Evolutionary conservation across 192 early-diverging fungal genomes (phyloP), one percentile per base, ranked within the genome.

Genomic region (Gigaspora rosea): DNA sequence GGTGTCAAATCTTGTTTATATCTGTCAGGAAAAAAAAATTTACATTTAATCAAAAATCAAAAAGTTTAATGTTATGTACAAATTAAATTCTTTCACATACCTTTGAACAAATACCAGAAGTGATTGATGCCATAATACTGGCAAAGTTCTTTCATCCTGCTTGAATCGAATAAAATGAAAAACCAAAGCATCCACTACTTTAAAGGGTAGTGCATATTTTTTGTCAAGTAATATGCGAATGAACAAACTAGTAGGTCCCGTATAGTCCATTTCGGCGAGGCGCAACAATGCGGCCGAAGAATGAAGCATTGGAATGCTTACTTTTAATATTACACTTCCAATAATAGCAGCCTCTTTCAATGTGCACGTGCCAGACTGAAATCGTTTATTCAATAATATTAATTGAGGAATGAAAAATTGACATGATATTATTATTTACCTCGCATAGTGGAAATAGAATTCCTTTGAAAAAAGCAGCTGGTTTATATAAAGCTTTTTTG

Each of bases 51-150:
- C 7, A 41, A 7, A 7, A 41, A 41, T 41, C 41, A 41, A 41
- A 41, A 41, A 1, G 27, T 27, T 27, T 27, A 27, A 0, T 27
- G 27, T 27, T 27, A 27, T 0, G 27, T 27, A 27, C 1, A 27
- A 27, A 27, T 27, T 27, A 27, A 27, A 27, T 27, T 27, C 41
- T 41, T 7, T 41, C 2, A 41, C 41, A 41, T 71, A 82, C 84
- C 94, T 85, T 86, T 99, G 97, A 47, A 89, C 93, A 91, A 99
- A 99, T 16, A 97, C 94, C 54, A 99, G 85, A 63, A 99, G 84
- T 8, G 95, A 84, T 86, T 99, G 96, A 81, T 99, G 97, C 97
- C 97, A 99, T 72, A 99, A 87, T 22, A 99, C 96, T 35, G 97
- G 96, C 90, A 99, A 88, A 68, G 88, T 87, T 63, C 93, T 83